Conservation (phyloP, 169 alveolate genomes). For the Plasmodium coatneyi region DNA sequence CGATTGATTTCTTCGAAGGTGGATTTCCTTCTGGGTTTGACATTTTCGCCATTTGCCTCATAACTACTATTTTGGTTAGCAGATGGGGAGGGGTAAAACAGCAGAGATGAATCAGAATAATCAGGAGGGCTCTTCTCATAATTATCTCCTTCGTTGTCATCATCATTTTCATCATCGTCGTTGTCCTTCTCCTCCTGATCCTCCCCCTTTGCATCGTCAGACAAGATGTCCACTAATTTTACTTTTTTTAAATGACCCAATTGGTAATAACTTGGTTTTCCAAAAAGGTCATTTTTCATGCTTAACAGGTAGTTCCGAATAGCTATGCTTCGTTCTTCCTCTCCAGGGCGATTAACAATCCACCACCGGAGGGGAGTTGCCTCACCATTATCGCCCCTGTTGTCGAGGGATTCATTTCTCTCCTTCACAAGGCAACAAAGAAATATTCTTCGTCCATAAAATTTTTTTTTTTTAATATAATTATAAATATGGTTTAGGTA, state of each 20-base stretch:
- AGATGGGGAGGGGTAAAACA: neutral
- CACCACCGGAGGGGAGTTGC: no score
- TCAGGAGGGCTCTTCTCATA: neutral
- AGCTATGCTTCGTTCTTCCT: neutral
- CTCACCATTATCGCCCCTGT: neutral
- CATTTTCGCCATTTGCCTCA: conserved; percentile 4
- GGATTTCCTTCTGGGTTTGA: conserved; percentile 4
- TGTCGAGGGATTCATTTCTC: neutral
- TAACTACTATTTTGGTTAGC: neutral
- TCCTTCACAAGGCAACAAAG: conserved; percentile 19
- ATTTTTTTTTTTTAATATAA: conserved; percentile 12
- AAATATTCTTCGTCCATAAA: conserved; percentile 12
- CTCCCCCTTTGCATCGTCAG: neutral
- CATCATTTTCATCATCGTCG: neutral
- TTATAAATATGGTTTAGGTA: conserved; percentile 41
- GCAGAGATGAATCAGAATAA: conserved; percentile 21
- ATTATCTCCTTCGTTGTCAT: neutral
- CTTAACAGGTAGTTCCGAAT: conserved; percentile 8
- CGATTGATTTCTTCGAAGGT: conserved; percentile 56
- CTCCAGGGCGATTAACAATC: neutral
- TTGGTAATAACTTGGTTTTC: conserved; percentile 17
- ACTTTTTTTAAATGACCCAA: neutral
- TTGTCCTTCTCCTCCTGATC: neutral
- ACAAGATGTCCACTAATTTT: neutral
- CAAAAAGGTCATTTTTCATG: conserved; percentile 7